phyloP scores from a whole-genome alignment of 2,329 filamentous ascomycete species.

The Dothideomycetidae sp. region DNA sequence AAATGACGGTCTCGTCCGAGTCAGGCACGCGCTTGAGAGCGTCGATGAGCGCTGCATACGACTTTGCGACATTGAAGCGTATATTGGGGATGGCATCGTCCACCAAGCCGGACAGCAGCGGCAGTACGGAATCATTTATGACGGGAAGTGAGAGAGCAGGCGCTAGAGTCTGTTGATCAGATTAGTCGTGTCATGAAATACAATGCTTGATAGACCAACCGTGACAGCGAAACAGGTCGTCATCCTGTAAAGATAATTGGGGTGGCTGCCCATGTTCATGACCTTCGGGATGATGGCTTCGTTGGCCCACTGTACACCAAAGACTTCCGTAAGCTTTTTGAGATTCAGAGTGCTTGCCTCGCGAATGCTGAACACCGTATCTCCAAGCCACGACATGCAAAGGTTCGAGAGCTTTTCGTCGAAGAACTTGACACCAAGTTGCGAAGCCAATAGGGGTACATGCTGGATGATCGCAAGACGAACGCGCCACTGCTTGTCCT shows the following conservation, averaged over 20 bases:
- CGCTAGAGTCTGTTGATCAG: conserved; percentile 61
- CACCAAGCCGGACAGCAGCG: conserved; percentile 90
- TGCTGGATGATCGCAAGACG: conserved; percentile 98
- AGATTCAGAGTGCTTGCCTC: conserved; percentile 95
- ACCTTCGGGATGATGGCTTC: conserved; percentile 97
- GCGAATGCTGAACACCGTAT: conserved; percentile 96
- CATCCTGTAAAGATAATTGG: conserved; percentile 99
- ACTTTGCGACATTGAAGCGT: conserved; percentile 98
- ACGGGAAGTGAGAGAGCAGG: conserved; percentile 87
- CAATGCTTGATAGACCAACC: conserved; percentile 43
- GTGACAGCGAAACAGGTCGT: conserved; percentile 99
- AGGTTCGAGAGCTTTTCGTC: conserved; percentile 90
- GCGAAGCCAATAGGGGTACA: conserved; percentile 87
- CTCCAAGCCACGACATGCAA: conserved; percentile 97
- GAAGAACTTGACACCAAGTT: conserved; percentile 94
- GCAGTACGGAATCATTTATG: conserved; percentile 82
- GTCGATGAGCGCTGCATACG: conserved; percentile 76
- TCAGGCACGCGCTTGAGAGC: conserved; percentile 86
- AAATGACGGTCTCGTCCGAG: conserved; percentile 62
- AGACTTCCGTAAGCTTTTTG: conserved; percentile 97
- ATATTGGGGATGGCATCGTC: conserved; percentile 96
- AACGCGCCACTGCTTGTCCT: conserved; percentile 99
- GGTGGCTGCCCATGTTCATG: conserved; percentile 93
- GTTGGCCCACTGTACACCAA: conserved; percentile 94
- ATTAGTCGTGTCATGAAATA: conserved; percentile 11